These are phyloP conservation scores for Pseudopithomyces chartarum DNA, from an alignment of 2,329 filamentous ascomycete species.

Conservation along the genomic window DNA sequence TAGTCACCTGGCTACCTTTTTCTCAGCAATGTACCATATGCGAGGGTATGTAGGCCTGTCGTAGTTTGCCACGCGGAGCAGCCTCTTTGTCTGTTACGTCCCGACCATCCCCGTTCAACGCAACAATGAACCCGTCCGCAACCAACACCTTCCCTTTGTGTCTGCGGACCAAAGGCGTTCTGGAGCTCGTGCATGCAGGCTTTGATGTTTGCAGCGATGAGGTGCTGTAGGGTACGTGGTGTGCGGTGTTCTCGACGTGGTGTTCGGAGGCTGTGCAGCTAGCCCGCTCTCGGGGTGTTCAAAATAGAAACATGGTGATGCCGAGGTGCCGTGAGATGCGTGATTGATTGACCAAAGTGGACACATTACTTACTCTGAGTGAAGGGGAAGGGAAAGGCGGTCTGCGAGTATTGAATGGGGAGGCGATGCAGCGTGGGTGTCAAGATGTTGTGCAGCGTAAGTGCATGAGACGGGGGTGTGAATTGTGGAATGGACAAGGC, in stretches of 20 bases:
- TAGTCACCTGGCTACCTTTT: not conserved
- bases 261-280: slow-evolving; percentile 5
- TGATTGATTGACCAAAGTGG: not conserved
- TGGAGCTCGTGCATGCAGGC: not conserved
- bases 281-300: not conserved
- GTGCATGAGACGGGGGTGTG: not conserved
- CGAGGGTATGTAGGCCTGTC: not conserved
- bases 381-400: not conserved
- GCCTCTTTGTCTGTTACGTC: not conserved
- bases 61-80: too few relatives aligned
- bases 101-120: not conserved
- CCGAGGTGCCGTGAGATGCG: not conserved
- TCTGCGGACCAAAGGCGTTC: not conserved
- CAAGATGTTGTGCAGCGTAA: not conserved
- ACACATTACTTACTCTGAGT: not conserved
- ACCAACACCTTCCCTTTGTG: not conserved
- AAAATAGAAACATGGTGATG: slow-evolving; percentile 4
- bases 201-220: not conserved
- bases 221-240: not conserved
- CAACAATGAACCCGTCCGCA: too few relatives aligned
- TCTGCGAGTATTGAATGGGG: slow-evolving; percentile 3
- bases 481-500: not conserved
- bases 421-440: slow-evolving; percentile 1
- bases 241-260: not conserved
- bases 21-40: not conserved